Conservation (phyloP, 371 early-diverging fungal genomes). For the Haplosporangium sp. region DNA sequence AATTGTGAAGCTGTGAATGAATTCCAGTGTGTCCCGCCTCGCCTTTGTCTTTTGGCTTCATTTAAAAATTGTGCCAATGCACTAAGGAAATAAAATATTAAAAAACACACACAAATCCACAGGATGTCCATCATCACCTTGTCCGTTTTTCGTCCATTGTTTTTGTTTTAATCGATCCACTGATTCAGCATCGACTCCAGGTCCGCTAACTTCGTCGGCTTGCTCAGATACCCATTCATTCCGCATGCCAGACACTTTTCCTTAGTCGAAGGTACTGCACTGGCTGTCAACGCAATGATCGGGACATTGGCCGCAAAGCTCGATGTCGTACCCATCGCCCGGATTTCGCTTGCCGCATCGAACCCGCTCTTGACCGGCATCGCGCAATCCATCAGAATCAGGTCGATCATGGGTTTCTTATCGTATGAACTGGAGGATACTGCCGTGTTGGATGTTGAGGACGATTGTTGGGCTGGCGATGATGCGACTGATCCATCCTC, state of each 20-base stretch:
- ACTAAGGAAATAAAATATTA: too few relatives aligned
- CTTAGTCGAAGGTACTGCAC: conserved; percentile 48
- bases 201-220: conserved; percentile 53
- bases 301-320: conserved; percentile 47
- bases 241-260: conserved; percentile 55
- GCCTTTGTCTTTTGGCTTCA: too few relatives aligned
- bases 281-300: conserved; percentile 57
- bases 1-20: too few relatives aligned
- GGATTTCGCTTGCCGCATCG: conserved; percentile 48
- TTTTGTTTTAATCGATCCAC: conserved; percentile 43
- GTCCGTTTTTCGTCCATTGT: not conserved
- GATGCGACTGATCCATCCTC: not conserved
- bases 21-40: too few relatives aligned
- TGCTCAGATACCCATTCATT: conserved; percentile 57
- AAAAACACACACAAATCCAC: too few relatives aligned
- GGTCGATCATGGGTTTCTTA: conserved; percentile 31
- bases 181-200: conserved; percentile 50
- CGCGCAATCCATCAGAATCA: conserved; percentile 52
- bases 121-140: too few relatives aligned
- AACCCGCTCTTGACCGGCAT: conserved; percentile 55
- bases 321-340: conserved; percentile 26
- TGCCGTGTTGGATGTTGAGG: not conserved
- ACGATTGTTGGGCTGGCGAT: not conserved
- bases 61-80: too few relatives aligned
- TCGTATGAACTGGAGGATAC: not conserved